phyloP scores from a whole-genome alignment of 164 flowering plant species.

The Magnolia sinica region DNA sequence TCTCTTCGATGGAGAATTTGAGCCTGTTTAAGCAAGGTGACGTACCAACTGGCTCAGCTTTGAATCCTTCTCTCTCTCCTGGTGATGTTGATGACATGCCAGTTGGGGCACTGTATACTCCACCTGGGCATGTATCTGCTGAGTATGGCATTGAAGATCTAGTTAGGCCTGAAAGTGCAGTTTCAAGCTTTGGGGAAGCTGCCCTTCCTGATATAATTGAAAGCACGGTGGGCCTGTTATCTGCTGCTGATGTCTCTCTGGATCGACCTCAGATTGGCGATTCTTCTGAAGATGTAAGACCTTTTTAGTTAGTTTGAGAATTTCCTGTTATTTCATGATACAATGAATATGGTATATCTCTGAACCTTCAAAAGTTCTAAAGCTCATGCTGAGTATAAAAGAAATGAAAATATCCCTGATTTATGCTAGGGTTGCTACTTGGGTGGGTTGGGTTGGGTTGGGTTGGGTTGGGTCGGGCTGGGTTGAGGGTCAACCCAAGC shows the following conservation, averaged over 20 bases:
- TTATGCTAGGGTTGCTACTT: too few relatives aligned
- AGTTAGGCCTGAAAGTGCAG: slow-evolving; percentile 45
- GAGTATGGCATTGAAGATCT: slow-evolving; percentile 52
- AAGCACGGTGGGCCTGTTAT: slow-evolving; percentile 52
- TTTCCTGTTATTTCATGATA: too few relatives aligned
- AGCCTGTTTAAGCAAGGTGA: slow-evolving; percentile 55
- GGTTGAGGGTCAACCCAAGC: too few relatives aligned
- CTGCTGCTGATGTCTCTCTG: slow-evolving; percentile 54
- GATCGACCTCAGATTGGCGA: slow-evolving; percentile 57
- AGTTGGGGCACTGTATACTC: slow-evolving; percentile 37
- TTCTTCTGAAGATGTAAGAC: slow-evolving; percentile 65
- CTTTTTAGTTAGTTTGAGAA: slow-evolving; percentile 1
- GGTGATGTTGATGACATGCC: slow-evolving; percentile 51
- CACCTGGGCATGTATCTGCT: slow-evolving; percentile 37
- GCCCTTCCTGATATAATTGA: slow-evolving; percentile 72
- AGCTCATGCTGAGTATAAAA: too few relatives aligned
- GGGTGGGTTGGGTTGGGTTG: too few relatives aligned
- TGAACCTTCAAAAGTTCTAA: too few relatives aligned
- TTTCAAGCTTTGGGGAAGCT: slow-evolving; percentile 59
- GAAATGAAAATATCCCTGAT: too few relatives aligned
- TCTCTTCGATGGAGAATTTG: slow-evolving; percentile 70
- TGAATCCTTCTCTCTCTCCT: slow-evolving; percentile 62
- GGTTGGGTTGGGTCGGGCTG: too few relatives aligned
- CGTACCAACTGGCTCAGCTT: slow-evolving; percentile 52
- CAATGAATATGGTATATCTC: too few relatives aligned